Conservation (phyloP, 306 rosid species). For the Acacia acuminata region DNA sequence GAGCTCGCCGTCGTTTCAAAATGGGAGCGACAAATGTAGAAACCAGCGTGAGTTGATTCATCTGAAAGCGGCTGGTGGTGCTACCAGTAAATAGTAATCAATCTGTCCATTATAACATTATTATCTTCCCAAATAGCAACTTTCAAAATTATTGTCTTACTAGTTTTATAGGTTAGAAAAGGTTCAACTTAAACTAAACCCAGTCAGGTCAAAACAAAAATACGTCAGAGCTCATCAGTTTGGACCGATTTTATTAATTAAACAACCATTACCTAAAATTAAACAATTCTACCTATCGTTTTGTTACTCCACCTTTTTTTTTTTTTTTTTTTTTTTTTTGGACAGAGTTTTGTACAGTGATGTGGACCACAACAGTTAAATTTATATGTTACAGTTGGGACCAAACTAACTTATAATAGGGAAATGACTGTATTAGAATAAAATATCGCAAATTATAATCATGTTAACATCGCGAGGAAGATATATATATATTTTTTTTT, state of each 20-base stretch:
- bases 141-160: neutral
- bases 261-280: neutral
- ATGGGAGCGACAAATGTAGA: neutral
- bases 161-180: neutral
- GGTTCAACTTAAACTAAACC: neutral
- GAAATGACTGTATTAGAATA: neutral
- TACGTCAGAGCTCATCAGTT: neutral
- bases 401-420: too few relatives aligned
- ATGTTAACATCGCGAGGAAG: too few relatives aligned
- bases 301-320: neutral
- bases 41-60: constrained; percentile 12
- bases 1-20: constrained; percentile 1
- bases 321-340: too few relatives aligned
- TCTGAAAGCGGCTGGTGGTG: neutral
- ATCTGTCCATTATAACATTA: neutral
- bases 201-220: neutral
- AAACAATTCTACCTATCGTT: neutral
- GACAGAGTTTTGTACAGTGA: neutral
- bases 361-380: neutral
- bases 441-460: too few relatives aligned
- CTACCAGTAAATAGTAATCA: neutral
- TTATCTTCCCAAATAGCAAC: neutral
- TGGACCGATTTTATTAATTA: neutral
- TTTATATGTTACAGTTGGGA: too few relatives aligned
- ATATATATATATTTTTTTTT: too few relatives aligned